These are phyloP conservation scores for Solanum rostratum DNA, from an alignment of 257 asterid genomes.

Conservation along the genomic window DNA sequence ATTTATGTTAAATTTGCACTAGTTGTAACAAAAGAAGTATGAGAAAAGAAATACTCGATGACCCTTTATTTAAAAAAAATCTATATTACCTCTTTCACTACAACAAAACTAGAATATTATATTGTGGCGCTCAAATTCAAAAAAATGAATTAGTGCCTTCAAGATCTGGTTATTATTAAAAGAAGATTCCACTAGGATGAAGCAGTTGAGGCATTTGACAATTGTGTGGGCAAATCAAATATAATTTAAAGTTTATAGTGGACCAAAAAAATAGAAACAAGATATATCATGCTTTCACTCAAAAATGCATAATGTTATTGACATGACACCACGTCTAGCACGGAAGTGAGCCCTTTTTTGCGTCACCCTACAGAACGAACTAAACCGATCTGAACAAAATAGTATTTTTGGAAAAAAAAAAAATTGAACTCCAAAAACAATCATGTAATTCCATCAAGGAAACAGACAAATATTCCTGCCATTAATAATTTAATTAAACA, in stretches of 20 bases:
- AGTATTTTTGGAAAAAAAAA: constrained; percentile 1
- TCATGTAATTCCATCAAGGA: neutral
- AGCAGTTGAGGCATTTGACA: neutral
- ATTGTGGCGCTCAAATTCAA: neutral
- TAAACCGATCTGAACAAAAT: constrained; percentile 10
- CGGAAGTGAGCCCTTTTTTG: constrained; percentile 2
- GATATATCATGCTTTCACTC: neutral
- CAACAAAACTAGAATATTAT: neutral
- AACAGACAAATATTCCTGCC: neutral
- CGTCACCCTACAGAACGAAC: constrained; percentile 48
- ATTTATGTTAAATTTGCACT: neutral
- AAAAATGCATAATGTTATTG: neutral
- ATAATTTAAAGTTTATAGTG: neutral
- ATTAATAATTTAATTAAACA: neutral
- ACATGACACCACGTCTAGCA: constrained; percentile 13
- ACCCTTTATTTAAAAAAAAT: neutral
- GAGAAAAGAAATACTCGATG: neutral
- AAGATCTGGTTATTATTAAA: neutral
- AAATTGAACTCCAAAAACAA: neutral
- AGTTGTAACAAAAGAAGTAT: neutral
- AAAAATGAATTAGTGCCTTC: neutral
- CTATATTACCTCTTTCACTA: neutral
- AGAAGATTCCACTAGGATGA: neutral
- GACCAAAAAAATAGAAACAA: neutral
- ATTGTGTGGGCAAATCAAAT: neutral